phyloP scores from a whole-genome alignment of 1,284 basidiomycete species.

The Marasmius sp. region DNA sequence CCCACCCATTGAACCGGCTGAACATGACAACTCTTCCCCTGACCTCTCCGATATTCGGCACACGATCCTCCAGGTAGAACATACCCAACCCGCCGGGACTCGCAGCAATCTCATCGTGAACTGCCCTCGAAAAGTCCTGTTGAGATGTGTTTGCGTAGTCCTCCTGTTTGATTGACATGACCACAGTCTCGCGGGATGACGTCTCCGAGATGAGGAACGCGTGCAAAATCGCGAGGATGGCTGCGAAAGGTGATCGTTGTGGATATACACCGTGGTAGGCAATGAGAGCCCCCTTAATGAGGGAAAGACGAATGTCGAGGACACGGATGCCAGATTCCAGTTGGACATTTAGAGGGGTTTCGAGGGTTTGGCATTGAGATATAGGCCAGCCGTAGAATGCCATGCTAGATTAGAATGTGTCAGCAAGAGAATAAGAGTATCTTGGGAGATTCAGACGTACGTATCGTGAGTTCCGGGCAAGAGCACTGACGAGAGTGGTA shows the following conservation, averaged over 20 bases:
- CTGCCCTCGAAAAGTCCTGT: slow-evolving; percentile 59
- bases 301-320: slow-evolving; percentile 77
- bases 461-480: slow-evolving; percentile 75
- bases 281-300: slow-evolving; percentile 60
- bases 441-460: slow-evolving; percentile 34
- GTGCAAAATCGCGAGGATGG: slow-evolving; percentile 59
- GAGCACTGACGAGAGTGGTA: slow-evolving; percentile 66
- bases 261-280: slow-evolving; percentile 82
- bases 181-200: slow-evolving; percentile 67
- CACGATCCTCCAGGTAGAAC: slow-evolving; percentile 80
- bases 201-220: slow-evolving; percentile 61
- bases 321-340: slow-evolving; percentile 73
- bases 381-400: slow-evolving; percentile 80
- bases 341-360: slow-evolving; percentile 56
- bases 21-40: slow-evolving; percentile 82
- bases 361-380: slow-evolving; percentile 66
- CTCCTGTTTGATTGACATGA: slow-evolving; percentile 89
- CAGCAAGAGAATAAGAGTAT: not conserved
- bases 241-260: slow-evolving; percentile 65
- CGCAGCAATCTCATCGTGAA: slow-evolving; percentile 60
- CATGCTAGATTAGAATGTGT: slow-evolving; percentile 44
- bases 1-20: slow-evolving; percentile 58
- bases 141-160: slow-evolving; percentile 50
- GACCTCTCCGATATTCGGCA: slow-evolving; percentile 79
- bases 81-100: slow-evolving; percentile 59